These are phyloP conservation scores for Xerocomus spinulosus DNA, from an alignment of 768 basidiomycete species.

Conservation along the genomic window DNA sequence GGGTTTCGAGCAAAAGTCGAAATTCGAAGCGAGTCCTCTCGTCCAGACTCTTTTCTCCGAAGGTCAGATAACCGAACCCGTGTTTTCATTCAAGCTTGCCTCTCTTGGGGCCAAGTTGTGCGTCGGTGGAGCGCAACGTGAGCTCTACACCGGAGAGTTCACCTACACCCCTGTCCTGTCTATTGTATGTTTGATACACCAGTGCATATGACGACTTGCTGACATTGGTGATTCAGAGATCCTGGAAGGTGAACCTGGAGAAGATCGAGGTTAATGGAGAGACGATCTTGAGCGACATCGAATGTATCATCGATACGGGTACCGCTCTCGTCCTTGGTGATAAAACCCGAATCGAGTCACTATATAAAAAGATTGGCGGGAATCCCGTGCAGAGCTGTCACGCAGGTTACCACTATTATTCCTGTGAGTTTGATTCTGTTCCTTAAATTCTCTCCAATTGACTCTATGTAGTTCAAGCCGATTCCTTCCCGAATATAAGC, in stretches of 20 bases:
- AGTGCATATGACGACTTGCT: no score
- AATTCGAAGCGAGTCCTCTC: constrained; percentile 30
- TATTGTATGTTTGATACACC: no score
- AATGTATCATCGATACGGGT: constrained; percentile 20
- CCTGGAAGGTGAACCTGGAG: constrained; percentile 15
- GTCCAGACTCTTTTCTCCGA: constrained; percentile 40
- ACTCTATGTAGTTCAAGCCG: constrained; percentile 24
- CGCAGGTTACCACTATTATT: constrained; percentile 30
- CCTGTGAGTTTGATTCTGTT: constrained; percentile 9
- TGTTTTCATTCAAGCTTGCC: constrained; percentile 48
- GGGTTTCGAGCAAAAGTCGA: constrained; percentile 37
- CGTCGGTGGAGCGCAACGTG: constrained; percentile 38
- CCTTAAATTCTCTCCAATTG: neutral
- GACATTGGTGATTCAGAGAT: neutral
- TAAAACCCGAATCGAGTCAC: neutral
- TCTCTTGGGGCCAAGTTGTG: constrained; percentile 33
- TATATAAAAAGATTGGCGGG: constrained; percentile 1
- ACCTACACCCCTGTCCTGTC: constrained; percentile 29
- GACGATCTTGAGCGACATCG: constrained; percentile 2
- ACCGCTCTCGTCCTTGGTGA: constrained; percentile 6
- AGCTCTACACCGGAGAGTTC: constrained; percentile 36
- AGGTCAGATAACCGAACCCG: constrained; percentile 27
- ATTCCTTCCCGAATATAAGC: constrained; percentile 25
- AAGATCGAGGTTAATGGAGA: neutral
- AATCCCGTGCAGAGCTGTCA: constrained; percentile 7